Evolutionary conservation across 2,329 filamentous ascomycete genomes (phyloP), one percentile per base, ranked within the genome.

Genomic region (Coniochaeta prunicola): DNA sequence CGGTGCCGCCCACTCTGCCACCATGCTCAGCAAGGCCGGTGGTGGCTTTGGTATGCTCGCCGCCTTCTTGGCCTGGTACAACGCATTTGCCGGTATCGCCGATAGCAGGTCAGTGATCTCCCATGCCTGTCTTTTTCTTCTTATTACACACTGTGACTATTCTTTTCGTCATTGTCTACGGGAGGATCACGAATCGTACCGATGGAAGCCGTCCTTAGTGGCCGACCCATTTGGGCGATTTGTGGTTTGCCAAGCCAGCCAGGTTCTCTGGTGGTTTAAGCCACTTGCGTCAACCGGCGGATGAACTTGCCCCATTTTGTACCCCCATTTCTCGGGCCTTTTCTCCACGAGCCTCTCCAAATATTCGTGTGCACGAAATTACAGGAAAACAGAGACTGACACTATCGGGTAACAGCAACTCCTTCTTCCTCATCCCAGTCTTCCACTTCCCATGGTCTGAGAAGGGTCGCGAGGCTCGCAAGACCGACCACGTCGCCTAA

Each of bases 381-480:
- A 10, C 21, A 33, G 45, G 28, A 38, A 30, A 59, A 42, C 53
- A 53, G 10, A 60, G n/a, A 60, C 73, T 79, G 70, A 79, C 69
- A 5, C 12, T 54, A 19, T 33, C 55, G 53, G 9, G n/a, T 40
- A 53, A 61, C 68, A 94, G 91, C 79, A 87, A 87, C 76, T 87
- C 83, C 30, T 96, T 96, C 86, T 94, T 96, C 80, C 81, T 94
- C 73, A 85, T 96, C 62, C 93, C 92, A 57, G 92, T 97, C 63
- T 87, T 89, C 67, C 92, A 96, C 80, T 96, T 97, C 81, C 93
- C 92, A 58, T 97, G 93, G 93, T 93, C 90, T 38, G 88, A 89
- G 67, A 89, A 88, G 76, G 89, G 85, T 57, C 83, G 82, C 62
- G 81, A 85, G 73, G 73, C 71, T 28, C 45, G 45, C 45, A 61